A percentile compares a stretch with the other conserved stretches of the same genome.
Evolutionary conservation across 1,139 yeast species (phyloP).

Genomic region (Saccharomyces hybrid): DNA sequence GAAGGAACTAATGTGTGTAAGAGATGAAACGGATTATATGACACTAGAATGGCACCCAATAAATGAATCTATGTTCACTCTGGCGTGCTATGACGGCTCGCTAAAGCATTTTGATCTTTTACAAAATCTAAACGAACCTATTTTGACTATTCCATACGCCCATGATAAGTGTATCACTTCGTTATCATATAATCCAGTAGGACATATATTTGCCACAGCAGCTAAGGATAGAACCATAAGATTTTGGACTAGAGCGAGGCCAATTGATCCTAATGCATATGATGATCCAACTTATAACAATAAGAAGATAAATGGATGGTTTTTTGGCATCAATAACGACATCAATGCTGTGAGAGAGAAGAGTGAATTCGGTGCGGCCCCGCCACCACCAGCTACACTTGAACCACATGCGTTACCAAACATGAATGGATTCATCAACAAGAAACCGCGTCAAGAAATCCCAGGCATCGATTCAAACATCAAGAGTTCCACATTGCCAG

Average conservation of each 20-base stretch:
- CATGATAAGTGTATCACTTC: constrained; percentile 92
- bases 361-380: constrained; percentile 31
- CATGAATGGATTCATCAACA: constrained; percentile 1
- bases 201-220: constrained; percentile 85
- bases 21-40: constrained; percentile 81
- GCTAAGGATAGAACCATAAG: constrained; percentile 92
- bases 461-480: background rate
- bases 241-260: constrained; percentile 91
- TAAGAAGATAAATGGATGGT: constrained; percentile 67
- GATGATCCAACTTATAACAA: constrained; percentile 74
- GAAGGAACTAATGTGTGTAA: constrained; percentile 65
- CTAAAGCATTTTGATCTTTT: constrained; percentile 69
- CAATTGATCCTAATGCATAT: constrained; percentile 78
- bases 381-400: constrained; percentile 17
- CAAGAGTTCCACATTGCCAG: constrained; percentile 11
- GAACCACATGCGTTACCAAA: background rate
- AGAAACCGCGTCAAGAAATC: background rate
- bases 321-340: constrained; percentile 58
- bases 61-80: constrained; percentile 69
- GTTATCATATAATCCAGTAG: constrained; percentile 86
- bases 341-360: constrained; percentile 44
- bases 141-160: constrained; percentile 75
- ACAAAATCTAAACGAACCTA: constrained; percentile 40
- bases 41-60: constrained; percentile 90
- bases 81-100: constrained; percentile 88